Percentiles rank a stretch among this genome's conserved stretches.
Conservation (phyloP, 1,284 basidiomycete species). For the Exsudoporus floridanus region DNA sequence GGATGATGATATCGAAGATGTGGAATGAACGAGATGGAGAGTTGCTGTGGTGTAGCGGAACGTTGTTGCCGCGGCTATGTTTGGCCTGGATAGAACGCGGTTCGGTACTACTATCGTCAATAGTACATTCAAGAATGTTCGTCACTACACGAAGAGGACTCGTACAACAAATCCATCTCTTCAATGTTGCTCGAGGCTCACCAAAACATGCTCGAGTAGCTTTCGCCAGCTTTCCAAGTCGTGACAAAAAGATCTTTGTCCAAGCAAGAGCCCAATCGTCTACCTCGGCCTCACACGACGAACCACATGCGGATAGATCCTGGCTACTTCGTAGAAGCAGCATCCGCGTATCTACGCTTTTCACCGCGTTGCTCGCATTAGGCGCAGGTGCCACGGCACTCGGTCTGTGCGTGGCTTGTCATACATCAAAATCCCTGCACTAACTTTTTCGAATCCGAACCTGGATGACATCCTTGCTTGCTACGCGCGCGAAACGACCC, state of each 20-base stretch:
- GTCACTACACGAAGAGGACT: conserved; percentile 1
- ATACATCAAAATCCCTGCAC: neutral
- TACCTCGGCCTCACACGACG: conserved; percentile 1
- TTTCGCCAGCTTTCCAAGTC: neutral
- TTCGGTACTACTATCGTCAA: neutral
- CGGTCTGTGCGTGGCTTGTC: conserved; percentile 49
- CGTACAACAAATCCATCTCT: neutral
- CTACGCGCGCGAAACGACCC: neutral
- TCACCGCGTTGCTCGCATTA: conserved; percentile 47
- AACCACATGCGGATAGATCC: neutral
- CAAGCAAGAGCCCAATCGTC: conserved; percentile 14
- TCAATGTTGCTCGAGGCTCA: neutral
- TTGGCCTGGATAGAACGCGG: neutral
- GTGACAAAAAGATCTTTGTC: neutral
- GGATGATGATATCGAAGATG: conserved; percentile 68
- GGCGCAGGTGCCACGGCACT: conserved; percentile 52
- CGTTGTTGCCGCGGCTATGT: too few relatives aligned
- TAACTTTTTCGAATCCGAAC: conserved; percentile 8
- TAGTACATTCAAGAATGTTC: conserved; percentile 2
- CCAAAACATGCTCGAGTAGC: neutral
- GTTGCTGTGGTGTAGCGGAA: neutral
- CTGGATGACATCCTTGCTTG: neutral
- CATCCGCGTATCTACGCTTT: conserved; percentile 43
- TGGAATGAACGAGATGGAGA: conserved; percentile 13
- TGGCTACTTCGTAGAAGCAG: conserved; percentile 21